Conservation (phyloP, 441 rosid species). For the Manihot esculenta region DNA sequence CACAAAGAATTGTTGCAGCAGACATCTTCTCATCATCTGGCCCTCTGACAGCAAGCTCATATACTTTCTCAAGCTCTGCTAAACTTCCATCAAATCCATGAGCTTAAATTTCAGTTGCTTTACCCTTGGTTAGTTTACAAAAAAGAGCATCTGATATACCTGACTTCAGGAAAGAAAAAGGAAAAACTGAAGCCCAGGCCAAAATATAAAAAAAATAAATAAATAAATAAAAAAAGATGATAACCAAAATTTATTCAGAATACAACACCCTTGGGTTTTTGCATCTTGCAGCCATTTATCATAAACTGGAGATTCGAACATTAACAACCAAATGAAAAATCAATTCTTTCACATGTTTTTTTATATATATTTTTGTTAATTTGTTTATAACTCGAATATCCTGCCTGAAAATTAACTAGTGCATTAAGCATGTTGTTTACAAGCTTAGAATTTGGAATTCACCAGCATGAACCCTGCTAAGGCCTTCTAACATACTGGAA, state of each 20-base stretch:
- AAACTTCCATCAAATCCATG: constrained; percentile 98
- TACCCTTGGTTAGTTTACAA: constrained; percentile 67
- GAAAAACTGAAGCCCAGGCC: constrained; percentile 63
- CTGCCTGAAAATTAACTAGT: constrained; percentile 1
- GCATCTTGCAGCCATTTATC: constrained; percentile 6
- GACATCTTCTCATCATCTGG: constrained; percentile 94
- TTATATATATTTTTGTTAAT: background rate
- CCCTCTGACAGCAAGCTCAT: constrained; percentile 88
- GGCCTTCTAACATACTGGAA: background rate
- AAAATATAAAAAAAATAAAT: constrained; percentile 31
- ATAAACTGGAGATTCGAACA: background rate
- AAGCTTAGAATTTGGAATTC: background rate
- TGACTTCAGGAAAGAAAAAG: constrained; percentile 73
- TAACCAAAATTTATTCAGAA: constrained; percentile 25
- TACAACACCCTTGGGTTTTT: constrained; percentile 19
- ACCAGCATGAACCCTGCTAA: background rate
- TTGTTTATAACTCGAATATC: background rate
- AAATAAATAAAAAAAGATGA: too few species aligned
- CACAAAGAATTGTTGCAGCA: constrained; percentile 94
- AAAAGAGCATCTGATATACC: constrained; percentile 70
- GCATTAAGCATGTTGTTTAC: background rate
- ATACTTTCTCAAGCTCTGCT: constrained; percentile 94
- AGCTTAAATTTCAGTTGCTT: constrained; percentile 79
- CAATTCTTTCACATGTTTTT: background rate
- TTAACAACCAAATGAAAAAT: background rate